phyloP scores from a whole-genome alignment of 345 rosid species.

The Ceriops tagal region DNA sequence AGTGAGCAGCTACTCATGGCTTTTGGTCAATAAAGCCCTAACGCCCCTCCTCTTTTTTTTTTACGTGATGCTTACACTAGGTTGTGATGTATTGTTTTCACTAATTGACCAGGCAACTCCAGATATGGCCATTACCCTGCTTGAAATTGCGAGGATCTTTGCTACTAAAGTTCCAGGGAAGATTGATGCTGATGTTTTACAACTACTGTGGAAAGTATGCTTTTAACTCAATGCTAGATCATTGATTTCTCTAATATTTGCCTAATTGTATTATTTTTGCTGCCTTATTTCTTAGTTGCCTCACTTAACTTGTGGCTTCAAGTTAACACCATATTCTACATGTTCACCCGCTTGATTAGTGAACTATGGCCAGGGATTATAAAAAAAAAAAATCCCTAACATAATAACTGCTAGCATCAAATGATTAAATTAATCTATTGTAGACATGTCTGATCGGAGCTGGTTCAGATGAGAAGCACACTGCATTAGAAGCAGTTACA shows the following conservation, averaged over 20 bases:
- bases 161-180: conserved; percentile 99
- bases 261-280: not conserved
- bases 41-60: not conserved
- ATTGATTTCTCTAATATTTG: not conserved
- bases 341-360: no score
- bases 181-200: conserved; percentile 98
- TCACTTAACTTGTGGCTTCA: not conserved
- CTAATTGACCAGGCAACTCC: conserved; percentile 73
- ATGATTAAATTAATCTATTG: not conserved
- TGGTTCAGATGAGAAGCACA: conserved; percentile 97
- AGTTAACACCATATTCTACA: no score
- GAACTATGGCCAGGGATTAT: no score
- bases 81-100: conserved; percentile 1
- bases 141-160: conserved; percentile 97
- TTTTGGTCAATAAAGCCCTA: no score
- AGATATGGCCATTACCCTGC: conserved; percentile 98
- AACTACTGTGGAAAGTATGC: conserved; percentile 89
- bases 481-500: conserved; percentile 98
- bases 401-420: no score
- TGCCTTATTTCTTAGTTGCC: not conserved
- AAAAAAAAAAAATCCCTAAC: no score
- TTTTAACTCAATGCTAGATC: not conserved
- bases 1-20: no score
- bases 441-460: conserved; percentile 99
- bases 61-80: not conserved